Evolutionary conservation across 306 rosid species (phyloP), one percentile per base, ranked within the genome.

Genomic region (Elaeagnus macrophylla): DNA sequence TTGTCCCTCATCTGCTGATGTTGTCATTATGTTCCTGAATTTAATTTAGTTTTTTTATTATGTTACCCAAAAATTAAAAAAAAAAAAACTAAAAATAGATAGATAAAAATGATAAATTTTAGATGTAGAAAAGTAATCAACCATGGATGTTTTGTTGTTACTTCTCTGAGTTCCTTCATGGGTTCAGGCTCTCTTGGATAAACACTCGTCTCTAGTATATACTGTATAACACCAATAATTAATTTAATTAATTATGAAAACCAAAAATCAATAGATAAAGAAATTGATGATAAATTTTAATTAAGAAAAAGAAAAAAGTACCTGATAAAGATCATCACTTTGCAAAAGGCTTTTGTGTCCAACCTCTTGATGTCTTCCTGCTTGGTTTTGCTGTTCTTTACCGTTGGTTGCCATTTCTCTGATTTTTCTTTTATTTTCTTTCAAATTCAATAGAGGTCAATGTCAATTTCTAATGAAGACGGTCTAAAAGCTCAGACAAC

Each of bases 321-420:
- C 95, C 95, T 89, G 97, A 55, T 85, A 89, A 18, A 89, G 93
- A 68, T 84, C 97, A 77, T 89, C 97, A 60, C 95, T 89, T 46
- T 85, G 97, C 36, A 89, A 76, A 62, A 89, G 95, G 62, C 97
- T 89, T 77, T 89, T 89, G 84, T 89, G 97, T 67, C 97, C 97
- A 59, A 89, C 97, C 67, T 85, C 97, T 55, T 85, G 95, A 76
- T 89, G 97, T 74, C 89, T 79, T 40, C 76, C 78, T 56, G 78
- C 64, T 69, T 87, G 79, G 37, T 50, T 72, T 57, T 80, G 77
- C 17, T 72, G 65, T 14, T 74, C 83, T 9, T 80, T 86, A 12
- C 61, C 83, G 39, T 66, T 80, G 70, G 20, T 63, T 11, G 95
- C 97, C 97, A 89, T 89, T 74, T 38, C 19, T n/a, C 4, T 25